A percentile compares a stretch with the other conserved stretches of the same genome.
Conservation (phyloP, 345 rosid species). For the Syzygium aqueum region DNA sequence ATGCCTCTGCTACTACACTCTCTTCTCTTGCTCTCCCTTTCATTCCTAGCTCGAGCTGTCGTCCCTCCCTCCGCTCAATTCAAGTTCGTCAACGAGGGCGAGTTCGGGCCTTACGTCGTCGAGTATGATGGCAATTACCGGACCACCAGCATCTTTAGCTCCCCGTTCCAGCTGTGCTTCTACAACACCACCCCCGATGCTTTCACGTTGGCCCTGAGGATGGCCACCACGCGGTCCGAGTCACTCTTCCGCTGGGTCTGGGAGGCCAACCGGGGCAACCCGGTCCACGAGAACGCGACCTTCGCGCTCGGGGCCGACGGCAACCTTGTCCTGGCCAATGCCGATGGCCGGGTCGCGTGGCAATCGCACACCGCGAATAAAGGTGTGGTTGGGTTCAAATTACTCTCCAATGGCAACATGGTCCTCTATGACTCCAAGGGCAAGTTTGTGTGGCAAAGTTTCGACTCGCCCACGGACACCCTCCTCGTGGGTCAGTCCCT, state of each 20-base stretch:
- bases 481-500: constrained; percentile 45
- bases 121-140: constrained; percentile 18
- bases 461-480: constrained; percentile 42
- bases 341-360: constrained; percentile 49
- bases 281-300: constrained; percentile 38
- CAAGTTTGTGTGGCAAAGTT: constrained; percentile 46
- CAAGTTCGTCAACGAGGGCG: constrained; percentile 12
- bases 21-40: background rate
- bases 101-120: constrained; percentile 7
- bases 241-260: constrained; percentile 48
- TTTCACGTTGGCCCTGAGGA: constrained; percentile 36
- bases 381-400: constrained; percentile 36
- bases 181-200: constrained; percentile 45
- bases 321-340: constrained; percentile 37
- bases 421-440: constrained; percentile 38
- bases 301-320: constrained; percentile 30
- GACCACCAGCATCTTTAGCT: background rate
- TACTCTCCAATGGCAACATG: constrained; percentile 42
- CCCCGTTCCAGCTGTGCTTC: constrained; percentile 41
- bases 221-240: constrained; percentile 36
- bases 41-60: background rate
- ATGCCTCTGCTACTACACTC: background rate
- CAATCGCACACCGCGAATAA: constrained; percentile 44
- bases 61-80: constrained; percentile 17
- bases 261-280: constrained; percentile 48